Evolutionary conservation across 2,329 filamentous ascomycete genomes (phyloP).

Genomic region (Xylaria sp.): DNA sequence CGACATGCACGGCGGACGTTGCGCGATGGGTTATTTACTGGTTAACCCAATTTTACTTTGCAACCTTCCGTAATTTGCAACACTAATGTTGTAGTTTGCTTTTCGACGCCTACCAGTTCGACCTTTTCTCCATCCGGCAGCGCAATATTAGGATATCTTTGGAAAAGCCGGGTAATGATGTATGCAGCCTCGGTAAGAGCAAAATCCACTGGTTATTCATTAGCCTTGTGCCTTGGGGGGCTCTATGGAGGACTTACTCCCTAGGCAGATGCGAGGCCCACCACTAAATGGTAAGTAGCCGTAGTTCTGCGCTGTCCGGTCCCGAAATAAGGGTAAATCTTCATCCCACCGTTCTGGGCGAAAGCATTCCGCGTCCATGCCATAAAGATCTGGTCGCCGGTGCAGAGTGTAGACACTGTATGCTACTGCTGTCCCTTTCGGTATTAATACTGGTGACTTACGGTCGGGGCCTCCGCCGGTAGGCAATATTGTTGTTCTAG

Average conservation of each 20-base stretch:
- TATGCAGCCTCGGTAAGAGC: slow-evolving; percentile 36
- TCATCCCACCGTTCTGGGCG: slow-evolving; percentile 52
- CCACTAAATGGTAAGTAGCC: slow-evolving; percentile 37
- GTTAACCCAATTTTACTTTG: slow-evolving; percentile 29
- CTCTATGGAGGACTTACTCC: slow-evolving; percentile 28
- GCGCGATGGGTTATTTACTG: background rate
- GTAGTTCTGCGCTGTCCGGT: slow-evolving; percentile 31
- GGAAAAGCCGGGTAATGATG: slow-evolving; percentile 32
- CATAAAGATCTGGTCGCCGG: slow-evolving; percentile 47
- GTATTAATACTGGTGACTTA: slow-evolving; percentile 36
- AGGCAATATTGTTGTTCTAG: slow-evolving; percentile 33
- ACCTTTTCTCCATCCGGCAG: slow-evolving; percentile 31
- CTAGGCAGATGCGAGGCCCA: slow-evolving; percentile 35
- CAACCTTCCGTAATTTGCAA: slow-evolving; percentile 33
- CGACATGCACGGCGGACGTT: background rate
- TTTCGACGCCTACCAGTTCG: slow-evolving; percentile 32
- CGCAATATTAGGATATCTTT: slow-evolving; percentile 30
- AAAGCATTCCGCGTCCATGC: slow-evolving; percentile 49
- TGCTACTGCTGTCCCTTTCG: slow-evolving; percentile 47
- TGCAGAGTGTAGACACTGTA: slow-evolving; percentile 52
- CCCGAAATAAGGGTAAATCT: slow-evolving; percentile 28
- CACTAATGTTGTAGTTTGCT: slow-evolving; percentile 31
- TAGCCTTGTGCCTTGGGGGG: background rate
- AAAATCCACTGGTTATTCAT: slow-evolving; percentile 33
- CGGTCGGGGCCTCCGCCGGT: slow-evolving; percentile 36